These are phyloP conservation scores for Fusarium napiforme DNA, from an alignment of 2,329 filamentous ascomycete species.

Conservation along the genomic window DNA sequence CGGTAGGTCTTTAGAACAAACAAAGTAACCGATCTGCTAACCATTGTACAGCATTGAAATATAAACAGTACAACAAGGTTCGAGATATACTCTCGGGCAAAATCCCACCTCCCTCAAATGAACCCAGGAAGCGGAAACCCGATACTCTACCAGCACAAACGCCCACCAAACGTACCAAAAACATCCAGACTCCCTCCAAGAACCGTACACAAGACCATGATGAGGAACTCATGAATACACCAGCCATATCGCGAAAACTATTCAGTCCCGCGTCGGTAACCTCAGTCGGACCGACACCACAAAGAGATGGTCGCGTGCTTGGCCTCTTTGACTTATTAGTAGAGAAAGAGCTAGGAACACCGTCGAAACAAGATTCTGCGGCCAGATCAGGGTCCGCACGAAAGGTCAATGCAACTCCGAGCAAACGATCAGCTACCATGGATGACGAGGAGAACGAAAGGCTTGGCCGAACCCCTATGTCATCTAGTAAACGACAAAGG, in stretches of 20 bases:
- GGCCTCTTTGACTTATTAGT: constrained; percentile 79
- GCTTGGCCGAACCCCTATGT: constrained; percentile 62
- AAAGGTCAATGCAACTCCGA: constrained; percentile 56
- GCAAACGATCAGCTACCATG: constrained; percentile 52
- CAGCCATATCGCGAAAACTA: constrained; percentile 66
- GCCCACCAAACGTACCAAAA: constrained; percentile 62
- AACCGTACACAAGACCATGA: constrained; percentile 46
- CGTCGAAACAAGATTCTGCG: constrained; percentile 55
- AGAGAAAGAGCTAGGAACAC: constrained; percentile 61
- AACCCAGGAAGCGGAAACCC: constrained; percentile 56
- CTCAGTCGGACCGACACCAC: constrained; percentile 80
- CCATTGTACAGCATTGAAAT: constrained; percentile 69
- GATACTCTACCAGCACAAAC: constrained; percentile 54
- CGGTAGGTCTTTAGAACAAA: constrained; percentile 59
- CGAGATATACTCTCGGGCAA: constrained; percentile 69
- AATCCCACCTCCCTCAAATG: constrained; percentile 53
- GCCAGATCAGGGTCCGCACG: constrained; percentile 35
- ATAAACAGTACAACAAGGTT: constrained; percentile 78
- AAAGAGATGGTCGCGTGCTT: constrained; percentile 79
- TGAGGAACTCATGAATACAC: constrained; percentile 63
- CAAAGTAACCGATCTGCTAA: background rate
- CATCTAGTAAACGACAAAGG: constrained; percentile 68
- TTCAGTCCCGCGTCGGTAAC: constrained; percentile 70
- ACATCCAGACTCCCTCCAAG: constrained; percentile 61
- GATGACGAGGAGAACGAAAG: constrained; percentile 47